phyloP scores from a whole-genome alignment of 352 stramenopile genomes.

The Pythium sukuiense region DNA sequence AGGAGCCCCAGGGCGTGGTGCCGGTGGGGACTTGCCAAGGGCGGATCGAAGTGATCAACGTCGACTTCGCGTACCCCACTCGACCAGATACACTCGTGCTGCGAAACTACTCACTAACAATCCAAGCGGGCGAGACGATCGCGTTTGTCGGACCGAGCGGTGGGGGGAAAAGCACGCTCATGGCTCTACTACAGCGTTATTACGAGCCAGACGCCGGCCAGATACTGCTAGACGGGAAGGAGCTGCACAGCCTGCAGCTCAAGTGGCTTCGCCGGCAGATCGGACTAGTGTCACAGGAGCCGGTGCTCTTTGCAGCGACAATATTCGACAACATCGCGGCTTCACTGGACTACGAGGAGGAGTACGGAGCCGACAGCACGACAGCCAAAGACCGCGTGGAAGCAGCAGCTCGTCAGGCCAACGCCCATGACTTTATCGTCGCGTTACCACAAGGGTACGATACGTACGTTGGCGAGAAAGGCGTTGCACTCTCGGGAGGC shows the following conservation, averaged over 20 bases:
- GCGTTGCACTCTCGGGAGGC: constrained; percentile 59
- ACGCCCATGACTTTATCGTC: constrained; percentile 24
- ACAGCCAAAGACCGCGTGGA: background rate
- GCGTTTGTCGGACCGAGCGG: constrained; percentile 27
- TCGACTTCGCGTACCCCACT: constrained; percentile 28
- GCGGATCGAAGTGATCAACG: constrained; percentile 13
- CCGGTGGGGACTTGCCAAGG: constrained; percentile 14
- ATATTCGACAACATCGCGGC: constrained; percentile 87
- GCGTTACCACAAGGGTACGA: constrained; percentile 36
- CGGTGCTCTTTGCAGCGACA: constrained; percentile 73
- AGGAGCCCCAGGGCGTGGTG: constrained; percentile 8
- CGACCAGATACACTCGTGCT: constrained; percentile 21
- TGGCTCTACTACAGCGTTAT: constrained; percentile 71
- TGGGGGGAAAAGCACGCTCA: constrained; percentile 37
- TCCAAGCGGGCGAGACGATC: constrained; percentile 24
- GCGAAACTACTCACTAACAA: constrained; percentile 22
- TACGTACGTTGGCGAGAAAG: constrained; percentile 62
- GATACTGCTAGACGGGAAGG: constrained; percentile 67
- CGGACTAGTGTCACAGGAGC: constrained; percentile 67
- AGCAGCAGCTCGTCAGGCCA: constrained; percentile 4
- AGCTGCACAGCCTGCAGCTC: constrained; percentile 61
- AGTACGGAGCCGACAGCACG: background rate
- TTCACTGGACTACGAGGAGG: constrained; percentile 16
- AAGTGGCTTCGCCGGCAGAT: constrained; percentile 50
- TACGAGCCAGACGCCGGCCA: constrained; percentile 72